Evolutionary conservation across 441 rosid genomes (phyloP).

Genomic region (Pelargonium fulgidum): DNA sequence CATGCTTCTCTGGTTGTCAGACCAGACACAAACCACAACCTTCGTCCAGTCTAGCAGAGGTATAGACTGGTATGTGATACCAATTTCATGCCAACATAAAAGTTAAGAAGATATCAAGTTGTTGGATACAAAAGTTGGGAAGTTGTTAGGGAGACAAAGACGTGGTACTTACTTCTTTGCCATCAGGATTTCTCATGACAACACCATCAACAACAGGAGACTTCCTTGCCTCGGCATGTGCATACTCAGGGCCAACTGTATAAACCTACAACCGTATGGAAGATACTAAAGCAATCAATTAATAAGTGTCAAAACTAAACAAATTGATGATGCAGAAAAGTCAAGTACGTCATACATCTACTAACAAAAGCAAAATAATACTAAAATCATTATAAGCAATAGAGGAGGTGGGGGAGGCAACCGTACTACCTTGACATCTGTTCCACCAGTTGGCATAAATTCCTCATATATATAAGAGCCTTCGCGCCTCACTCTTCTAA

Average conservation of each 20-base stretch:
- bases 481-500: slow-evolving; percentile 95
- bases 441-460: slow-evolving; percentile 99
- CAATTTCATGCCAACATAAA: too few relatives aligned
- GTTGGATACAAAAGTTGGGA: background rate
- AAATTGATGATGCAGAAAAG: background rate
- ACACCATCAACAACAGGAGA: slow-evolving; percentile 99
- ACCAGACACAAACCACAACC: background rate
- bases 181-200: slow-evolving; percentile 97
- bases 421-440: slow-evolving; percentile 87
- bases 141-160: background rate
- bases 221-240: slow-evolving; percentile 99
- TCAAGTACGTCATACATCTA: slow-evolving; percentile 1
- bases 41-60: background rate
- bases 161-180: slow-evolving; percentile 78
- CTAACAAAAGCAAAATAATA: background rate
- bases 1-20: background rate
- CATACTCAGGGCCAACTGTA: slow-evolving; percentile 99
- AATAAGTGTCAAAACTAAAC: slow-evolving; percentile 8
- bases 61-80: too few relatives aligned
- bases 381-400: background rate
- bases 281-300: slow-evolving; percentile 17
- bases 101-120: background rate
- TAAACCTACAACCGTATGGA: slow-evolving; percentile 60
- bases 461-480: slow-evolving; percentile 99
- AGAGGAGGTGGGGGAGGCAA: too few relatives aligned